Evolutionary conservation across 257 asterid species (phyloP), one percentile per base, ranked within the genome.

Genomic region (Hygrophila difformis): DNA sequence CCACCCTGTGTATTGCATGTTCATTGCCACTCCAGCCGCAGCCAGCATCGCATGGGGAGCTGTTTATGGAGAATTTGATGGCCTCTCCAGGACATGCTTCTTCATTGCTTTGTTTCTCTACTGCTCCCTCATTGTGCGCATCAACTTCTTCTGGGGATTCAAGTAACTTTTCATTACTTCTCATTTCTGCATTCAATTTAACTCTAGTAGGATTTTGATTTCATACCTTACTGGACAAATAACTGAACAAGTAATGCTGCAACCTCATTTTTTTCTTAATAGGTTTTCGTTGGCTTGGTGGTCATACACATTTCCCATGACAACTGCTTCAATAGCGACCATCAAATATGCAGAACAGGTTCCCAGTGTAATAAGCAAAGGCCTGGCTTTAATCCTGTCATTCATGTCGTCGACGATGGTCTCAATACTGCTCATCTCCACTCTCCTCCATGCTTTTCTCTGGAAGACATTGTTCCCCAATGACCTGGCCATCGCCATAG

Each of bases 271-370:
- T 20, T 14, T 26, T 8, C 28, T 56, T 11, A 56, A 56, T 76
- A 86, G 93, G 80, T 88, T 88, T 59, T 88, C 97, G 16, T 67
- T 81, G 47, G 97, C 97, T 31, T 88, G 97, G 97, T 89, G 97
- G 97, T 84, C 97, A 13, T 89, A 89, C 53, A 85, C 97, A 2
- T 89, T 89, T 47, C 96, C 97, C 0, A 89, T 89, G 97, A 89
- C 96, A 35, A 85, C 96, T 34, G 89, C 82, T 22, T 73, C 97
- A 39, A 82, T 89, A 57, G 97, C 97, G 41, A 71, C 84, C 17
- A 89, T 89, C 55, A 81, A 75, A 61, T 89, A 89, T 57, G 87
- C 97, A n/a, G 96, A 85, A 41, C 60, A 63, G 14, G 97, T 62
- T 3, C 93, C 94, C 3, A 60, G 62, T 7, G 46, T 59, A 14